Percentiles rank a stretch among this genome's conserved stretches.
phyloP scores from a whole-genome alignment of 352 stramenopile genomes.

The Pythium plurisporium region DNA sequence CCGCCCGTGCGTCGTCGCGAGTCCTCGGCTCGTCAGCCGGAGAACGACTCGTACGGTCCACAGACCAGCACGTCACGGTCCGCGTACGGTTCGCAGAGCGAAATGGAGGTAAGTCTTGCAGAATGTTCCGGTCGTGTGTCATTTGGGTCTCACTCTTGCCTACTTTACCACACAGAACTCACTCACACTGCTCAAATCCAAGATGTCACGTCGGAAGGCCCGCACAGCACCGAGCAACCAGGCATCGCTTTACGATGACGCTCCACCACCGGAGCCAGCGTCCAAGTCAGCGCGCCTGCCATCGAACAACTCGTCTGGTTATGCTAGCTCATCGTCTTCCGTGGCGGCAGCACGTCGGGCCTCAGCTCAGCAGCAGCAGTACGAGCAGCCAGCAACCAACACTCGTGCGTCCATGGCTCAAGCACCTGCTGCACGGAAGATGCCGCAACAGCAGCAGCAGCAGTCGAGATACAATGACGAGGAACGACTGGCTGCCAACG shows the following conservation, averaged over 20 bases:
- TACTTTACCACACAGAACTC: slow-evolving; percentile 38
- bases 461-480: slow-evolving; percentile 6
- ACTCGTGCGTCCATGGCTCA: not conserved
- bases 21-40: slow-evolving; percentile 8
- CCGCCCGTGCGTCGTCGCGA: slow-evolving; percentile 38
- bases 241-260: slow-evolving; percentile 62
- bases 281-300: slow-evolving; percentile 22
- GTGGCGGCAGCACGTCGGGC: not conserved
- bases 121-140: not conserved
- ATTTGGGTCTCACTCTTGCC: not conserved
- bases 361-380: not conserved
- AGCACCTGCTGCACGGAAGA: not conserved
- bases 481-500: slow-evolving; percentile 13
- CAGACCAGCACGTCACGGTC: slow-evolving; percentile 27
- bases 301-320: slow-evolving; percentile 3
- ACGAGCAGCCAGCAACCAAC: not conserved
- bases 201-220: slow-evolving; percentile 69
- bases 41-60: slow-evolving; percentile 23
- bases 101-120: slow-evolving; percentile 43
- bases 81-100: slow-evolving; percentile 22
- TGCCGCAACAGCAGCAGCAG: not conserved
- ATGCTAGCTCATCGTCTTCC: slow-evolving; percentile 2
- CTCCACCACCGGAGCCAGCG: slow-evolving; percentile 26
- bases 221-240: slow-evolving; percentile 70
- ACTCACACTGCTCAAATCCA: slow-evolving; percentile 72